Evolutionary conservation across 164 flowering plant genomes (phyloP).

Genomic region (Buxus sempervirens): DNA sequence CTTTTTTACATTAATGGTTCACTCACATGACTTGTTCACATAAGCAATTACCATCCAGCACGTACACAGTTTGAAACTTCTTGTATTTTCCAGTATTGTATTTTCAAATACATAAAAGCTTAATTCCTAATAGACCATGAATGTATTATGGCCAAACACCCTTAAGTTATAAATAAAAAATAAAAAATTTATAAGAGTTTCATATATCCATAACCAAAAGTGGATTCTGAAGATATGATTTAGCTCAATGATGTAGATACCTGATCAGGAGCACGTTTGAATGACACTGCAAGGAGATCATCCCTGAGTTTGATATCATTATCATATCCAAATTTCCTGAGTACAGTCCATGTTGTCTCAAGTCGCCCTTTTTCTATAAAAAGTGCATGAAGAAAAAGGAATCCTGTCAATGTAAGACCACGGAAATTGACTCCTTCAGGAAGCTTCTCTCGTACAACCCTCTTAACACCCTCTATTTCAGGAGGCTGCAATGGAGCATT

Average conservation of each 20-base stretch:
- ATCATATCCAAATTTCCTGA: conserved; percentile 93
- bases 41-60: neutral
- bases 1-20: too few species aligned
- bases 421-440: conserved; percentile 83
- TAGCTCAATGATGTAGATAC: conserved; percentile 26
- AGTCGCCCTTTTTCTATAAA: conserved; percentile 95
- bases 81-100: neutral
- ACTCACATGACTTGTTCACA: neutral
- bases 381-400: conserved; percentile 91
- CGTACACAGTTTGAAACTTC: neutral
- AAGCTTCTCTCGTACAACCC: conserved; percentile 89
- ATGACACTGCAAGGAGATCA: conserved; percentile 60
- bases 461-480: conserved; percentile 88
- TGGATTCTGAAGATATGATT: neutral
- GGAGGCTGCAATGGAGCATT: conserved; percentile 92
- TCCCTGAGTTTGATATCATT: conserved; percentile 78
- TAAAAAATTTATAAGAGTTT: neutral
- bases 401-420: conserved; percentile 91
- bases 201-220: neutral
- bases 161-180: neutral
- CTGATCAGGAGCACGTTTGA: conserved; percentile 80
- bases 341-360: conserved; percentile 99
- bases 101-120: too few species aligned
- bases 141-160: neutral
- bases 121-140: neutral